A percentile compares a stretch with the other conserved stretches of the same genome.
These are phyloP conservation scores for Trichoderma aggressivum DNA, from an alignment of 2,329 filamentous ascomycete genomes.

Conservation along the genomic window DNA sequence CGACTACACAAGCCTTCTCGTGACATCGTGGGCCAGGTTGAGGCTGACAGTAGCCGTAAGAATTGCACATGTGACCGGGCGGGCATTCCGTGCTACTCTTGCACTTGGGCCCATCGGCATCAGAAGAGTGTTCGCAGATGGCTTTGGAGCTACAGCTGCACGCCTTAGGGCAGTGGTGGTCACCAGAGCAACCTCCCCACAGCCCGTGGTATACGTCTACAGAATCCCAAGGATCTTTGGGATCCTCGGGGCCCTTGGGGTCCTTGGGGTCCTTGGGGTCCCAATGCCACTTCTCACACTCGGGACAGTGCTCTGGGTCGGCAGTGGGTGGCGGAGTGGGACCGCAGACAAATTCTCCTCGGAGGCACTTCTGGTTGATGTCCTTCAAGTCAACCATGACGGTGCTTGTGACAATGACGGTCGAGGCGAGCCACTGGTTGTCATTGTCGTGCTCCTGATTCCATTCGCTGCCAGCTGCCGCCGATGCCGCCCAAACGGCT, in stretches of 20 bases:
- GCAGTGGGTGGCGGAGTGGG: not conserved
- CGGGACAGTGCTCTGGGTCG: not conserved
- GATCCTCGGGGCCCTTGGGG: not conserved
- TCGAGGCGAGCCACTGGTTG: conserved; percentile 9
- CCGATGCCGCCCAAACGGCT: conserved; percentile 10
- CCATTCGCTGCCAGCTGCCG: conserved; percentile 3
- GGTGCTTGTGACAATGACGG: conserved; percentile 2
- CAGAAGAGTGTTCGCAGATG: not conserved
- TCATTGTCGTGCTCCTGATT: not conserved
- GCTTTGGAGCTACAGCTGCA: conserved; percentile 1
- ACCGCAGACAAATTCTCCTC: not conserved
- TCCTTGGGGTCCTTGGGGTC: not conserved
- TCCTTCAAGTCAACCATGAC: conserved; percentile 5
- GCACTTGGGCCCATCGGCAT: not conserved
- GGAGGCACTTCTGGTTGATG: not conserved
- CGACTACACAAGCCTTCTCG: not conserved
- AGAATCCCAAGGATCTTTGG: not conserved
- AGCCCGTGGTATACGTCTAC: not conserved
- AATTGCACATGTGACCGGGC: conserved; percentile 1
- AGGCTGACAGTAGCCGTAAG: conserved; percentile 1
- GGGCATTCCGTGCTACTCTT: not conserved
- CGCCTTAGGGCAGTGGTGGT: not conserved
- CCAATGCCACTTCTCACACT: not conserved
- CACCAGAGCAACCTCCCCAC: not conserved
- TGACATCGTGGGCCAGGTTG: conserved; percentile 3